phyloP scores from a whole-genome alignment of 495 filamentous ascomycete species.

The Oidiodendron maius region DNA sequence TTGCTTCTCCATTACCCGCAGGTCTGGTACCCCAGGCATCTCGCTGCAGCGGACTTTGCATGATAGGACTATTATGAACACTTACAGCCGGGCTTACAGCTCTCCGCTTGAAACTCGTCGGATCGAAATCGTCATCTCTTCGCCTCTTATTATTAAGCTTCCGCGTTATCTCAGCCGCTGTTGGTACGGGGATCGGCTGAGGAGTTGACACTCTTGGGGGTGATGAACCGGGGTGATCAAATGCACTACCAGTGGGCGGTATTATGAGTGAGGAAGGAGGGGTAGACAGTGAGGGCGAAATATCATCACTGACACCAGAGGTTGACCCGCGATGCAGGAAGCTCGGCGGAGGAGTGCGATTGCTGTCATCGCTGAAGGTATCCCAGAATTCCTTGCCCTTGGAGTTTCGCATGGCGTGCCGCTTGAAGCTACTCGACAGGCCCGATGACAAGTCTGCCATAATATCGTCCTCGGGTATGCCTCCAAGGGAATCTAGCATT shows the following conservation, averaged over 20 bases:
- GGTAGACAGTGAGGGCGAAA: slow-evolving; percentile 44
- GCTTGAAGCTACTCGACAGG: slow-evolving; percentile 61
- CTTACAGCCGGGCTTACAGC: slow-evolving; percentile 93
- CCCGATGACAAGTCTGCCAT: slow-evolving; percentile 47
- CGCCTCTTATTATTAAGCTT: slow-evolving; percentile 69
- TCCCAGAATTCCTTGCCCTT: slow-evolving; percentile 78
- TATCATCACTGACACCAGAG: slow-evolving; percentile 48
- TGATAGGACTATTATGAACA: slow-evolving; percentile 81
- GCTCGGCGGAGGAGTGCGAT: slow-evolving; percentile 45
- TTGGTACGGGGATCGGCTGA: slow-evolving; percentile 31
- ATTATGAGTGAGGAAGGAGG: slow-evolving; percentile 7
- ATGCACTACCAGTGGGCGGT: slow-evolving; percentile 9
- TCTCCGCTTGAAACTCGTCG: slow-evolving; percentile 81
- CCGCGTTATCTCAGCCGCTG: slow-evolving; percentile 58
- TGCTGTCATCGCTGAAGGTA: slow-evolving; percentile 52
- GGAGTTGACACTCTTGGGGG: slow-evolving; percentile 34
- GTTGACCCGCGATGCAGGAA: slow-evolving; percentile 19
- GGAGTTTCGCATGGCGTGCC: slow-evolving; percentile 63
- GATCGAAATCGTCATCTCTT: slow-evolving; percentile 88
- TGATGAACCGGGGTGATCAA: slow-evolving; percentile 31
- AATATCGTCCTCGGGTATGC: slow-evolving; percentile 53
- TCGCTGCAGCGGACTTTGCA: slow-evolving; percentile 71
- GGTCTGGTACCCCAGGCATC: slow-evolving; percentile 69
- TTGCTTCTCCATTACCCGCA: slow-evolving; percentile 34
- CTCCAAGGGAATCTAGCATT: slow-evolving; percentile 43